A percentile compares a stretch with the other conserved stretches of the same genome.
Evolutionary conservation across 257 asterid genomes (phyloP).

Genomic region (Lantana camara): DNA sequence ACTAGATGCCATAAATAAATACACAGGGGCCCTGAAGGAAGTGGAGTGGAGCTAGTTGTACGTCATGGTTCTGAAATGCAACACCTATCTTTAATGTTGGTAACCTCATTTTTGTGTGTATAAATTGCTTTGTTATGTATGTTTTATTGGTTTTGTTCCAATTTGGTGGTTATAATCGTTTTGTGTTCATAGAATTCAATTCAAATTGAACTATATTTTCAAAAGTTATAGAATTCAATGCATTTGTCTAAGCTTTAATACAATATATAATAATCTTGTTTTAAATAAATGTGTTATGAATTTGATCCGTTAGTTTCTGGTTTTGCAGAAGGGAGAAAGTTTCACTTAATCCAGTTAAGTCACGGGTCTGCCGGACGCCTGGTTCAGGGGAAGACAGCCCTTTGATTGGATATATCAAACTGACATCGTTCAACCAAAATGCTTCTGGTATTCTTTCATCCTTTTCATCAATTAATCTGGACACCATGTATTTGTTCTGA

Average conservation of each 20-base stretch:
- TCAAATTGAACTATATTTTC: slow-evolving; percentile 16
- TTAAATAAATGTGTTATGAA: neutral
- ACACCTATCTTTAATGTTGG: slow-evolving; percentile 71
- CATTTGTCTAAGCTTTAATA: too few relatives aligned
- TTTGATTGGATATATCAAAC: slow-evolving; percentile 86
- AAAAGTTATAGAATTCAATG: neutral
- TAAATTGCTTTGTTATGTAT: neutral
- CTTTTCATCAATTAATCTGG: slow-evolving; percentile 7
- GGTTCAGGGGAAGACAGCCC: slow-evolving; percentile 62
- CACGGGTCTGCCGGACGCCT: slow-evolving; percentile 75
- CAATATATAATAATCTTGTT: too few relatives aligned
- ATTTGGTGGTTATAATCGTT: neutral
- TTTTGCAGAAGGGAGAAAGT: slow-evolving; percentile 84
- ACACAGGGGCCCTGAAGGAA: slow-evolving; percentile 97
- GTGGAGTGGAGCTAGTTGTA: slow-evolving; percentile 68
- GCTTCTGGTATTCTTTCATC: slow-evolving; percentile 70
- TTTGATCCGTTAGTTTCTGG: slow-evolving; percentile 27
- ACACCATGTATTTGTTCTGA: neutral
- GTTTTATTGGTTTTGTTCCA: slow-evolving; percentile 11
- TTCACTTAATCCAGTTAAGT: slow-evolving; percentile 86
- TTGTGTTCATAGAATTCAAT: slow-evolving; percentile 4
- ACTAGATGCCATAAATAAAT: slow-evolving; percentile 33
- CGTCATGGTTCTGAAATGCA: slow-evolving; percentile 69
- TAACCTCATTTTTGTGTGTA: slow-evolving; percentile 22
- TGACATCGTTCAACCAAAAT: slow-evolving; percentile 91